Evolutionary conservation across 257 asterid species (phyloP).

Genomic region (Solanum raphanifolium): DNA sequence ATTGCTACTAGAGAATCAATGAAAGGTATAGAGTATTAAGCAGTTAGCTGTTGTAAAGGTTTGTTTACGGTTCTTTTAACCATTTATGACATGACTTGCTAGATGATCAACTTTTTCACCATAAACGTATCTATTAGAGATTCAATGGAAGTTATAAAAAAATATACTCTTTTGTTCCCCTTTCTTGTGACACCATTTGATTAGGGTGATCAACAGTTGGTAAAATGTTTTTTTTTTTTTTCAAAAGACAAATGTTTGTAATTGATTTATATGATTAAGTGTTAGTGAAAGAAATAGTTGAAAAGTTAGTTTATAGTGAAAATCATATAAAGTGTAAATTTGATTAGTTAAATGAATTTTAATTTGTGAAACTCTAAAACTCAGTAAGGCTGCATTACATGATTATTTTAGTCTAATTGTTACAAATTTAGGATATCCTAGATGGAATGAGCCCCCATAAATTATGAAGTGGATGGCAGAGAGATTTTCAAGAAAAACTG

Average conservation of each 20-base stretch:
- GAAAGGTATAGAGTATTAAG: not conserved
- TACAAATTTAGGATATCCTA: not conserved
- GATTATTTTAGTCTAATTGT: not conserved
- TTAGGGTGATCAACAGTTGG: not conserved
- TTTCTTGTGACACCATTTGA: not conserved
- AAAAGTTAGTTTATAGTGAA: not conserved
- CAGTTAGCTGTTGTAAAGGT: not conserved
- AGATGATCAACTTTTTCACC: not conserved
- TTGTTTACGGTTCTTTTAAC: not conserved
- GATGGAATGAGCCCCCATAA: not conserved
- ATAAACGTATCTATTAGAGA: not conserved
- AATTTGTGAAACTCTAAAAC: not conserved
- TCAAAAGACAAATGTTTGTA: not conserved
- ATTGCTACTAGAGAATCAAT: not conserved
- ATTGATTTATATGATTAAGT: not conserved
- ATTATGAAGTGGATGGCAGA: not conserved
- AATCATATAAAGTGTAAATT: not conserved
- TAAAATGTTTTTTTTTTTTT: not conserved
- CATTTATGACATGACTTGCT: not conserved
- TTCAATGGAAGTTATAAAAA: not conserved
- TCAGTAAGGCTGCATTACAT: not conserved
- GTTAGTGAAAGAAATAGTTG: not conserved
- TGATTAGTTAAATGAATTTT: not conserved
- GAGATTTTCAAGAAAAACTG: not conserved
- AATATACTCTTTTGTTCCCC: not conserved